Evolutionary conservation across 768 basidiomycete species (phyloP).

Genomic region (Gymnopilus junonius): DNA sequence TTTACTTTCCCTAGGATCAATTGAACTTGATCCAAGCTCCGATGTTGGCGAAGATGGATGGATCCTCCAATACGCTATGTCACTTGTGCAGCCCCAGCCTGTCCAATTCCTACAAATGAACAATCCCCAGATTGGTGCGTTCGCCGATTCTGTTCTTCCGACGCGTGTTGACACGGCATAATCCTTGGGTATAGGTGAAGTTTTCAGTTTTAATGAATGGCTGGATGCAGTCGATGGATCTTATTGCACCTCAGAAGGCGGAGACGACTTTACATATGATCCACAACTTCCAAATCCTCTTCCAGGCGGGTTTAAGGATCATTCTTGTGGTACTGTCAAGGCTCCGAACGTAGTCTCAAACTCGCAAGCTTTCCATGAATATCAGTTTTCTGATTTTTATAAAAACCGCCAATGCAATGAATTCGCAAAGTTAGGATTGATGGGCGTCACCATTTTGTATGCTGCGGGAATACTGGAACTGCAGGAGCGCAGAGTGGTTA

Average conservation of each 20-base stretch:
- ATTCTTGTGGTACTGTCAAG: conserved; percentile 36
- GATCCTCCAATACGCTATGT: conserved; percentile 60
- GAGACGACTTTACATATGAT: conserved; percentile 38
- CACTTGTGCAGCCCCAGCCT: conserved; percentile 38
- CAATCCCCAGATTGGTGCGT: conserved; percentile 43
- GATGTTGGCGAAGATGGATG: conserved; percentile 58
- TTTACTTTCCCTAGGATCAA: conserved; percentile 22
- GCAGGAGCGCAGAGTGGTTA: conserved; percentile 33
- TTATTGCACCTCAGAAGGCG: conserved; percentile 49
- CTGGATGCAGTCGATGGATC: conserved; percentile 49
- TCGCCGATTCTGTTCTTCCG: background rate
- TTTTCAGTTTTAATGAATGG: conserved; percentile 49
- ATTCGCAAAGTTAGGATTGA: conserved; percentile 46
- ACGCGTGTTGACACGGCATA: background rate
- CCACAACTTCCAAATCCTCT: conserved; percentile 20
- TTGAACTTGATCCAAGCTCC: conserved; percentile 44
- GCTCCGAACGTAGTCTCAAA: conserved; percentile 38
- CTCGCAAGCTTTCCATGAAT: conserved; percentile 37
- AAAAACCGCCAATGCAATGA: conserved; percentile 39
- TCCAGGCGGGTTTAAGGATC: conserved; percentile 33
- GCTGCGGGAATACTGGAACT: conserved; percentile 59
- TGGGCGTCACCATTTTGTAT: conserved; percentile 62
- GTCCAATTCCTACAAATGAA: conserved; percentile 48
- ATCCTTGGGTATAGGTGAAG: conserved; percentile 29
- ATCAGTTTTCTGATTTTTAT: conserved; percentile 29